Evolutionary conservation across 2,329 filamentous ascomycete genomes (phyloP), one percentile per base, ranked within the genome.

Genomic region (Claviceps sp.): DNA sequence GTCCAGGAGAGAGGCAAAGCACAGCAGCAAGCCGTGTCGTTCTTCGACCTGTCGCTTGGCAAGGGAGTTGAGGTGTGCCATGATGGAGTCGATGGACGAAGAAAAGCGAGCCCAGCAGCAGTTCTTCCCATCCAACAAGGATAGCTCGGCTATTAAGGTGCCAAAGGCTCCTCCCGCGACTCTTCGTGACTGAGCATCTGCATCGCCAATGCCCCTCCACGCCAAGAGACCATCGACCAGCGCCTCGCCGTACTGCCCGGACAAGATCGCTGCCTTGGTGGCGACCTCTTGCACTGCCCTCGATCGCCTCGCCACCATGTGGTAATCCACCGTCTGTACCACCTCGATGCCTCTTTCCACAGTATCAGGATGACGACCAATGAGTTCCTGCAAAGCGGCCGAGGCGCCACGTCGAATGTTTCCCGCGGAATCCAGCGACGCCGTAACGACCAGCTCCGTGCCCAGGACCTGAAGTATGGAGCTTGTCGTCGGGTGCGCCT

Each of bases 361-460:
- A 0, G 79, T 89, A 60, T 96, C 84, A 0, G 93, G 91, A 67
- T 98, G 91, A 9, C 93, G 82, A 11, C 93, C 93, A 54, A 97
- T 85, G 14, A 98, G 75, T 64, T 98, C 93, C 63, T 98, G 93
- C 40, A 98, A 71, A 2, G 93, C 93, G 44, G 93, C 93, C 26
- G 93, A 97, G 34, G 91, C 85, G 3, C 91, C 93, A 58, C 93
- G 81, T 50, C 93, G 79, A 59, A 98, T 95, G 59, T 98, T 98
- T 3, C 93, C 93, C 11, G 88, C 84, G 1, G 91, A 84, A 62
- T 98, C 93, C 6, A 96, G 74, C 56, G 85, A 93, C 5, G 88
- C 89, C 2, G 88, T 81, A 13, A 86, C 80, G 0, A 95, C 79
- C 14, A 98, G 75, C 60, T 95, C 85, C 0, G 84, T 85, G 0